Evolutionary conservation across 208 protist species (phyloP).

Genomic region (Wallacemonas sp.): DNA sequence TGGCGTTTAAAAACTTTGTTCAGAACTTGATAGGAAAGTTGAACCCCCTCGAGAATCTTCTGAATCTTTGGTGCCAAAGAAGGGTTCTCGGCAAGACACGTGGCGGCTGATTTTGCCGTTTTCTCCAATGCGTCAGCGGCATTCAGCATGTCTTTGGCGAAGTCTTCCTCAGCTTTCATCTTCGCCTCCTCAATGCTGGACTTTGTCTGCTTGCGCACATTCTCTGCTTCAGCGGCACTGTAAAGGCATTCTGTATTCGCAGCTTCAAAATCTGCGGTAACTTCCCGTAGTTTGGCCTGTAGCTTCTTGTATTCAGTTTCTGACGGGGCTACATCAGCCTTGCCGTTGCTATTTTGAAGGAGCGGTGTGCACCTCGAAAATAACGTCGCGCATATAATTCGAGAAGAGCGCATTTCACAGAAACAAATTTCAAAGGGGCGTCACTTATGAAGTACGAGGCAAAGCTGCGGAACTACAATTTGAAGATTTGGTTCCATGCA

Average conservation of each 20-base stretch:
- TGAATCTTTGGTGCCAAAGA: constrained; percentile 16
- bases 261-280: constrained; percentile 28
- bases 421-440: no score
- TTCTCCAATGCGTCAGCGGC: constrained; percentile 55
- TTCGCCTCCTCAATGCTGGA: constrained; percentile 35
- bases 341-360: background rate
- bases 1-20: constrained; percentile 44
- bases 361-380: constrained; percentile 3
- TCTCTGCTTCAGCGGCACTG: constrained; percentile 55
- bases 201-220: constrained; percentile 39
- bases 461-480: no score
- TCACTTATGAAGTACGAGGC: no score
- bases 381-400: background rate
- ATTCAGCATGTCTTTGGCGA: constrained; percentile 65
- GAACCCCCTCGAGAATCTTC: constrained; percentile 35
- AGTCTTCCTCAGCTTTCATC: constrained; percentile 26
- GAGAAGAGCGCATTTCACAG: constrained; percentile 6
- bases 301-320: constrained; percentile 21
- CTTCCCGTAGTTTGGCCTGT: constrained; percentile 18
- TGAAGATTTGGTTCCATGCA: no score
- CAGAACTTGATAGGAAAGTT: constrained; percentile 52
- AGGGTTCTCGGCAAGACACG: constrained; percentile 14
- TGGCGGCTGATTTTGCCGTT: constrained; percentile 23
- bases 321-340: background rate
- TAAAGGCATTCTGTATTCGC: constrained; percentile 51